Base-by-base conservation (phyloP, 805 yeast genomes). In the Cyberlindnera meyerae region DNA sequence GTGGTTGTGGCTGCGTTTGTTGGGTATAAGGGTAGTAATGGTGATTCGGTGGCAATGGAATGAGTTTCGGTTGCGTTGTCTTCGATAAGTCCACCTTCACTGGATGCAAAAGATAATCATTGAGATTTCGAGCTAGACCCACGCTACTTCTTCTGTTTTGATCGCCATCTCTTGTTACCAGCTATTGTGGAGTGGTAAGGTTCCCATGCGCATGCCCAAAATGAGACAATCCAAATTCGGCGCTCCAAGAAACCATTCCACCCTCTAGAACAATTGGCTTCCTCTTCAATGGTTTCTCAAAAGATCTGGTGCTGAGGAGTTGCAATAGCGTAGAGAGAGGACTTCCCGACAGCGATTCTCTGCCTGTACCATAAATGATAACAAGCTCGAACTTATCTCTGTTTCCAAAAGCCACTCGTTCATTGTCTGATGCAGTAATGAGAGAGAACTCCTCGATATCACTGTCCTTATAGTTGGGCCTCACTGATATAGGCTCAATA, bases 401-500 rank as follows among this genome's bases (percentile, higher is more conserved):
- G 4, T 63, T 57, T 16, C 61, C 56, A 49, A 88, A 88, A 33
- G 71, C 45, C 1, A 49, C 54, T 34, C 70, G 70, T 50, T 86
- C 93, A 4, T 56, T 55, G 11, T 66, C 66, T 2, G 88, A 75
- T 12, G 83, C 66, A 3, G 73, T 68, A 12, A 75, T 56, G 40
- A 78, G 61, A 9, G 90, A 70, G 31, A 73, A 61, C 29, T 66
- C 70, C 47, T 82, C 84, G n/a, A 89, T 60, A 37, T 82, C 90
- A n/a, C 56, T 60, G 48, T 83, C 85, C 0, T 73, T 65, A 51
- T 75, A 73, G 8, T 63, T 61, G 1, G 60, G 55, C 35, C 76
- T 60, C 14, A 79, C 62, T 1, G 76, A 67, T 14, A 71, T 66
- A 0, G 97, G 96, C 36, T 86, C 95, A 14, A 89, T 70, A 53